Conservation (phyloP, 2,329 filamentous ascomycete species). For the Cryoendolithus antarcticus region DNA sequence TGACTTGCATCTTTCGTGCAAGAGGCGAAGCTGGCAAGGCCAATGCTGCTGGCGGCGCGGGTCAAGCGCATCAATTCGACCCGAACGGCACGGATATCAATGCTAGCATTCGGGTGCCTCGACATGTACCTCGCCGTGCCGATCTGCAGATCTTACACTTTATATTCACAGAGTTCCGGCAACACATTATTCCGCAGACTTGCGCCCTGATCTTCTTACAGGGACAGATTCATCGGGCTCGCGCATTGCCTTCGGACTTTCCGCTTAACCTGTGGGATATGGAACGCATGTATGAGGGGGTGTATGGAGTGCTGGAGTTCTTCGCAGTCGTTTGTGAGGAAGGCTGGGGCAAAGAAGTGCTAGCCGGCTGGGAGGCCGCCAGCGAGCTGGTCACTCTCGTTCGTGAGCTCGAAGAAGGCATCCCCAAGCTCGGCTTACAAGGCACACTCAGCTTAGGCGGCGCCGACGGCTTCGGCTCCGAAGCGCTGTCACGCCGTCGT, state of each 20-base stretch:
- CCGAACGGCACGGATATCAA: slow-evolving; percentile 4
- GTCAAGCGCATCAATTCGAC: neutral
- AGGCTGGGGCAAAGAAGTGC: slow-evolving; percentile 65
- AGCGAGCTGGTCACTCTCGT: slow-evolving; percentile 81
- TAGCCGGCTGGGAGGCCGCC: slow-evolving; percentile 84
- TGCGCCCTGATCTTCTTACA: slow-evolving; percentile 90
- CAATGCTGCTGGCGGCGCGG: slow-evolving; percentile 1
- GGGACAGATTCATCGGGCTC: slow-evolving; percentile 69
- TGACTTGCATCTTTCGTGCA: slow-evolving; percentile 77
- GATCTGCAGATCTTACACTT: slow-evolving; percentile 66
- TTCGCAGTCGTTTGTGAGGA: slow-evolving; percentile 82
- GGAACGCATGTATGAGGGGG: slow-evolving; percentile 88
- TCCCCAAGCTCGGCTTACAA: slow-evolving; percentile 3
- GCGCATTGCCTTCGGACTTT: slow-evolving; percentile 71
- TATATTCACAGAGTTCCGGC: slow-evolving; percentile 83
- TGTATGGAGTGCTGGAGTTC: slow-evolving; percentile 90
- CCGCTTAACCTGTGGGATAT: slow-evolving; percentile 95
- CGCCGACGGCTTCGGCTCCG: too few relatives aligned
- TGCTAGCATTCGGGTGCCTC: neutral
- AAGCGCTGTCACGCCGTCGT: slow-evolving; percentile 1
- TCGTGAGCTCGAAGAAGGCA: slow-evolving; percentile 69
- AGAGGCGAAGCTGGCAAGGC: slow-evolving; percentile 31
- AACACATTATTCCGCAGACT: slow-evolving; percentile 85
- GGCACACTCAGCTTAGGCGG: too few relatives aligned
- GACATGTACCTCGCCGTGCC: slow-evolving; percentile 31